A percentile compares a stretch with the other conserved stretches of the same genome.
Evolutionary conservation across 108 stramenopile genomes (phyloP).

Genomic region (Discostella stelligeroides): DNA sequence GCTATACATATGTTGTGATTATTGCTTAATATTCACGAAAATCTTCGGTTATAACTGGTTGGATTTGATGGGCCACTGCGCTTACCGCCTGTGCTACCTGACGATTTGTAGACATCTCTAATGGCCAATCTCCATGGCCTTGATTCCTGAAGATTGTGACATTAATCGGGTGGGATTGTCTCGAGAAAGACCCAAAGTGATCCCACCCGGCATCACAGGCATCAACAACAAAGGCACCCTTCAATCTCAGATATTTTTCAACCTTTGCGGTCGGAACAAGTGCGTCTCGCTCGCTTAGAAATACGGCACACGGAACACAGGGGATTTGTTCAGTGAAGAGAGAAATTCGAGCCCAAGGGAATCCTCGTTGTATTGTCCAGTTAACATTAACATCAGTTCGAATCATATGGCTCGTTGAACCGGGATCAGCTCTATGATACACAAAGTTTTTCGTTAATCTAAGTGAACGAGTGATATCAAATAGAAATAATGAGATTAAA

Average conservation of each 20-base stretch:
- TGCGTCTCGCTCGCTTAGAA: slow-evolving; percentile 77
- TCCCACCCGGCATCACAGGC: slow-evolving; percentile 37
- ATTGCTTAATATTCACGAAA: not conserved
- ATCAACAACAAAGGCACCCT: slow-evolving; percentile 61
- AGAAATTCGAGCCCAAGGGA: slow-evolving; percentile 84
- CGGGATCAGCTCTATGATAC: slow-evolving; percentile 79
- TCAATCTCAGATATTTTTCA: slow-evolving; percentile 62
- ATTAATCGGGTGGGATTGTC: slow-evolving; percentile 49
- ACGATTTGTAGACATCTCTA: slow-evolving; percentile 23
- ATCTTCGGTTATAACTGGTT: slow-evolving; percentile 16
- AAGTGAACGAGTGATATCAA: not conserved
- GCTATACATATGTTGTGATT: not conserved
- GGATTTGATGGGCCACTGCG: slow-evolving; percentile 33
- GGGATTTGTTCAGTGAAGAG: slow-evolving; percentile 79
- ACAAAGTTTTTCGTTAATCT: slow-evolving; percentile 78
- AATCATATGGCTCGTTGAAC: slow-evolving; percentile 71
- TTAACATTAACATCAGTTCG: slow-evolving; percentile 84
- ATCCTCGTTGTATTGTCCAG: slow-evolving; percentile 85
- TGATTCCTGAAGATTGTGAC: slow-evolving; percentile 68
- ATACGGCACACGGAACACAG: slow-evolving; percentile 68
- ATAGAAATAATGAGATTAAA: not conserved
- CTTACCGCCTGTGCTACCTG: slow-evolving; percentile 42
- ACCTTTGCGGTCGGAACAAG: slow-evolving; percentile 78
- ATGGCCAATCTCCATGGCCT: slow-evolving; percentile 65
- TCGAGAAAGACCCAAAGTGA: slow-evolving; percentile 46